phyloP scores from a whole-genome alignment of 1,139 yeast species.

The Candida albicans region DNA sequence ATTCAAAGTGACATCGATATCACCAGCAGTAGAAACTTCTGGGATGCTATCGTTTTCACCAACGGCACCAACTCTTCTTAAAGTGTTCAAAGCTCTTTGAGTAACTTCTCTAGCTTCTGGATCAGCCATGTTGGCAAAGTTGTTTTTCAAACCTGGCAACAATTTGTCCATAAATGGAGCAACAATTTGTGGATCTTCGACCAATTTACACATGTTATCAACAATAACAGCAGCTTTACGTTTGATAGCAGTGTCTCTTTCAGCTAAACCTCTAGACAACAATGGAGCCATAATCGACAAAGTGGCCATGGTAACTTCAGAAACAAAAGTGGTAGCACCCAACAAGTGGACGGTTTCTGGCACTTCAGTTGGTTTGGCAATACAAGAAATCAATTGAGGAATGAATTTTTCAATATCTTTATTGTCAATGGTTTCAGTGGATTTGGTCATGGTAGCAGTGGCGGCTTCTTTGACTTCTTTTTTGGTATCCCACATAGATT shows the following conservation, averaged over 20 bases:
- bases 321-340: conserved; percentile 99
- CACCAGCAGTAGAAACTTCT: conserved; percentile 98
- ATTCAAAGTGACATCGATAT: conserved; percentile 77
- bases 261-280: conserved; percentile 98
- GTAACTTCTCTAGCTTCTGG: conserved; percentile 99
- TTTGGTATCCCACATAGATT: conserved; percentile 99
- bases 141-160: conserved; percentile 93
- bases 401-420: conserved; percentile 99
- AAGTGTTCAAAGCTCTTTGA: conserved; percentile 92
- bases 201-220: conserved; percentile 99
- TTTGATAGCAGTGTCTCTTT: conserved; percentile 98
- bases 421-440: conserved; percentile 97
- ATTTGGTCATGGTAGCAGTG: conserved; percentile 90
- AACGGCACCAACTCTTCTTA: conserved; percentile 98
- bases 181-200: conserved; percentile 99
- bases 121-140: conserved; percentile 96
- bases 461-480: conserved; percentile 97
- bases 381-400: conserved; percentile 95
- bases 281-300: conserved; percentile 99
- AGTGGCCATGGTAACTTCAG: conserved; percentile 99
- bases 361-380: conserved; percentile 93
- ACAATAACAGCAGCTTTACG: conserved; percentile 99
- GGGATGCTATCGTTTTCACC: conserved; percentile 87
- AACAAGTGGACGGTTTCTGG: conserved; percentile 98
- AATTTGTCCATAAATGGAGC: conserved; percentile 97